Conservation (phyloP, 2,329 filamentous ascomycete species). For the Pseudocercospora musae region DNA sequence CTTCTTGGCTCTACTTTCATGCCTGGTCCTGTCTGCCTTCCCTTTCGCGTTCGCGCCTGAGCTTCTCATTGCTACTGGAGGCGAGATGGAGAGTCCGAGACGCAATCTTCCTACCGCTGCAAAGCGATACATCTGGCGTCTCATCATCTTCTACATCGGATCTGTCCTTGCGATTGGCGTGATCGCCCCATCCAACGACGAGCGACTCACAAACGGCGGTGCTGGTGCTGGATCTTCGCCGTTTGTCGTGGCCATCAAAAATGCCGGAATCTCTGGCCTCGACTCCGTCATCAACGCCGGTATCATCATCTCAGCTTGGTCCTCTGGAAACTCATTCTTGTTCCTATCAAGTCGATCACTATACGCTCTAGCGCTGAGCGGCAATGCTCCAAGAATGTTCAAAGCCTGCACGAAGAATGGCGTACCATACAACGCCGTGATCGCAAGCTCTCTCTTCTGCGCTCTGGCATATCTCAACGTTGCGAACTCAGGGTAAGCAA, state of each 20-base stretch:
- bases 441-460: conserved; percentile 43
- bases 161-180: conserved; percentile 59
- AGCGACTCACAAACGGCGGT: conserved; percentile 44
- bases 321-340: conserved; percentile 54
- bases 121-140: conserved; percentile 59
- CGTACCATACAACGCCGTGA: conserved; percentile 52
- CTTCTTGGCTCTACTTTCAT: conserved; percentile 53
- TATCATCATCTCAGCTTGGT: conserved; percentile 63
- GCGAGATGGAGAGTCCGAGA: conserved; percentile 58
- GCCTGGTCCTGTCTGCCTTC: conserved; percentile 51
- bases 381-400: conserved; percentile 59
- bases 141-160: conserved; percentile 61
- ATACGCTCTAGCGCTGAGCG: conserved; percentile 57
- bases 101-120: conserved; percentile 59
- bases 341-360: conserved; percentile 53
- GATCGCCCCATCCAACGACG: conserved; percentile 55
- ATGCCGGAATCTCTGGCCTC: conserved; percentile 53
- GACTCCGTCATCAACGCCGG: conserved; percentile 67
- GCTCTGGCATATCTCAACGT: conserved; percentile 50
- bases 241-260: conserved; percentile 42
- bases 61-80: conserved; percentile 51
- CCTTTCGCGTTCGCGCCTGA: conserved; percentile 57
- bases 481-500: conserved; percentile 29
- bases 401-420: conserved; percentile 58
- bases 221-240: conserved; percentile 20